Base-by-base conservation (phyloP, 192 early-diverging fungal genomes). In the Bifiguratus adelaidae region DNA sequence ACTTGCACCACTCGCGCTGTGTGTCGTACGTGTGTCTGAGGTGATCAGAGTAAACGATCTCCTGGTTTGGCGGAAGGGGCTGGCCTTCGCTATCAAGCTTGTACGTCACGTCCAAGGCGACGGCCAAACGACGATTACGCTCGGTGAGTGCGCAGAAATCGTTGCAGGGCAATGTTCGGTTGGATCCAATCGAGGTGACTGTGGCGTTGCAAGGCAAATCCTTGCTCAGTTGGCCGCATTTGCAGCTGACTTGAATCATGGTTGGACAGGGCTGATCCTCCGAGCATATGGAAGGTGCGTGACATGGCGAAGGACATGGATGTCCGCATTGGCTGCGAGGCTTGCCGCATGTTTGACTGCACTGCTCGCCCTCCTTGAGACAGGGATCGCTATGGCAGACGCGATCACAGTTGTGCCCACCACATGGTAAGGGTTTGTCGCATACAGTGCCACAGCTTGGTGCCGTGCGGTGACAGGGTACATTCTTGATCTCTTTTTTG, bases 251-350 rank as follows among this genome's bases (percentile, higher is more conserved):
- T 1, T 52, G 44, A 3, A 93, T 64, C 24, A 42, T 55, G 3
- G 71, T 55, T 19, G 63, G 51, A 58, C 95, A 97, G 1, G 85
- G 72, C 30, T 55, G 52, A 25, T 82, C 73, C 56, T 92, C 87
- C 27, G 82, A 73, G 59, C 92, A 97, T 43, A 74, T 73, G 4
- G 65, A 37, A 9, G 74, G 76, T 18, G 73, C 82, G 55, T 97
- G 95, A 57, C 95, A 97, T 3, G 67, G 35, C 2, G 61, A 56
- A 4, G 63, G 35, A 54, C 92, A 97, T 7, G 71, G 59, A 55
- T 97, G 95, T 5, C 90, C 87, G 56, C 95, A 97, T 38, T 76
- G 70, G n/a, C n/a, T n/a, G 29, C 87, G 80, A n/a, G 77, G 65
- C 27, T 80, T 77, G 11, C 79, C 80, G 59, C 95, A 97, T 19